Percentiles rank a stretch among this genome's conserved stretches.
Evolutionary conservation across 2,329 filamentous ascomycete genomes (phyloP).

Genomic region (Coniochaeta ligniaria): DNA sequence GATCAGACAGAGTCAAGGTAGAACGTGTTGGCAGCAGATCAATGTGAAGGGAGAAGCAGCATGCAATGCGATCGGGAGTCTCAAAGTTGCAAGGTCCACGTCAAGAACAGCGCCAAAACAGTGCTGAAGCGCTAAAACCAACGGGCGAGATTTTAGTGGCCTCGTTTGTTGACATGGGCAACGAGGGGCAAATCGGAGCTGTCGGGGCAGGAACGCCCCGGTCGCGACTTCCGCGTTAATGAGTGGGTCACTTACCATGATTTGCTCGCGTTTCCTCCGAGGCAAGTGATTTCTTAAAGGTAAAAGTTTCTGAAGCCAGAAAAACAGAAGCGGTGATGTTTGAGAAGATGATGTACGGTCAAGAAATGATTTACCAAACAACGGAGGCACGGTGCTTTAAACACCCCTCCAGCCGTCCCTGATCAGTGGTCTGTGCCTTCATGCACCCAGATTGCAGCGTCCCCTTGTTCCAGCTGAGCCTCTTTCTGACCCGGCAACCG

Average conservation of each 20-base stretch:
- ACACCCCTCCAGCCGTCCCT: not conserved
- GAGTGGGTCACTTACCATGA: constrained; percentile 1
- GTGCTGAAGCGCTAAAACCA: not conserved
- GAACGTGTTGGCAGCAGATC: not conserved
- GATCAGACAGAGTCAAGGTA: not conserved
- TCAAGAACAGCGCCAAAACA: not conserved
- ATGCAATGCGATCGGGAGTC: not conserved
- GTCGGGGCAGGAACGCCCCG: not conserved
- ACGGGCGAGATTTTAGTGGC: constrained; percentile 9
- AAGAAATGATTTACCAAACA: not conserved
- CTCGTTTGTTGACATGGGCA: constrained; percentile 14
- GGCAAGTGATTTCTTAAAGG: not conserved
- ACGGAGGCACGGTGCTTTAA: not conserved
- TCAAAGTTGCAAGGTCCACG: not conserved
- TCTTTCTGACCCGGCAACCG: constrained; percentile 3
- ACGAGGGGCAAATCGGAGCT: constrained; percentile 6
- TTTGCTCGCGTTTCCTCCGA: not conserved
- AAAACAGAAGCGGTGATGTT: not conserved
- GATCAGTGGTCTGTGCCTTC: constrained; percentile 13
- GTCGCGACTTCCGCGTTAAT: not conserved
- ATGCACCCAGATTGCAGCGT: constrained; percentile 5
- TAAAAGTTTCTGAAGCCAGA: not conserved
- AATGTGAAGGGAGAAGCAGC: not conserved
- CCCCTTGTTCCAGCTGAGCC: not conserved
- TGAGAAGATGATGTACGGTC: not conserved